phyloP scores from a whole-genome alignment of 2,329 filamentous ascomycete genomes.

The Coniochaeta sp. region DNA sequence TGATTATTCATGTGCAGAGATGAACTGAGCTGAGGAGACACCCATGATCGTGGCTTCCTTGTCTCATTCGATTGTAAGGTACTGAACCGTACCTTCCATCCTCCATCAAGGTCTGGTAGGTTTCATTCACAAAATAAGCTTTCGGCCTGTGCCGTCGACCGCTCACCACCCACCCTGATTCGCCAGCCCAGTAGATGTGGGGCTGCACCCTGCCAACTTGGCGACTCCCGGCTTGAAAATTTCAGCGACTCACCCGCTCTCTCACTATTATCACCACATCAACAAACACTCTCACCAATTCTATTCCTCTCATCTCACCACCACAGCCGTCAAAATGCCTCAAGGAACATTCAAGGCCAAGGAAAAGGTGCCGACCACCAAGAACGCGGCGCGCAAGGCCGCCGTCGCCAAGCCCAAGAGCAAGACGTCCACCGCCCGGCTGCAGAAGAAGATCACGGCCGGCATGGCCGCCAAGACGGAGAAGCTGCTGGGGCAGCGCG shows the following conservation, averaged over 20 bases:
- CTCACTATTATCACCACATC: background rate
- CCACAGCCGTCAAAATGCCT: conserved; percentile 28
- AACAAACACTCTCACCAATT: background rate
- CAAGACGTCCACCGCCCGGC: conserved; percentile 39
- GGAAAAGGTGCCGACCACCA: conserved; percentile 24
- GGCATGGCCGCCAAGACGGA: conserved; percentile 49
- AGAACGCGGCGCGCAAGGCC: conserved; percentile 25
- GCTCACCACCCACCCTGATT: background rate
- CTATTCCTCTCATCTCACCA: background rate
- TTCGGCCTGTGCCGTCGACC: background rate
- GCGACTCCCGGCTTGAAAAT: background rate
- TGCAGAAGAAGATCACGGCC: conserved; percentile 46
- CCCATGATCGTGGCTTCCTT: too few species aligned
- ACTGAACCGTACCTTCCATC: too few species aligned
- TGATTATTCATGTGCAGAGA: too few species aligned
- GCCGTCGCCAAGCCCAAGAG: conserved; percentile 42
- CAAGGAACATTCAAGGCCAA: conserved; percentile 47
- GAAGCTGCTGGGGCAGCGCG: conserved; percentile 49
- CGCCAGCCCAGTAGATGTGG: background rate
- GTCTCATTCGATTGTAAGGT: too few species aligned
- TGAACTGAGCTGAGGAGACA: too few species aligned
- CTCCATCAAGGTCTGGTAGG: too few species aligned
- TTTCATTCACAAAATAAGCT: background rate
- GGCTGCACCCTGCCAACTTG: background rate
- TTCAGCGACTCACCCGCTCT: background rate